A percentile compares a stretch with the other conserved stretches of the same genome.
These are phyloP conservation scores for Pythium phragmiticola DNA, from an alignment of 352 stramenopile species.

Conservation along the genomic window DNA sequence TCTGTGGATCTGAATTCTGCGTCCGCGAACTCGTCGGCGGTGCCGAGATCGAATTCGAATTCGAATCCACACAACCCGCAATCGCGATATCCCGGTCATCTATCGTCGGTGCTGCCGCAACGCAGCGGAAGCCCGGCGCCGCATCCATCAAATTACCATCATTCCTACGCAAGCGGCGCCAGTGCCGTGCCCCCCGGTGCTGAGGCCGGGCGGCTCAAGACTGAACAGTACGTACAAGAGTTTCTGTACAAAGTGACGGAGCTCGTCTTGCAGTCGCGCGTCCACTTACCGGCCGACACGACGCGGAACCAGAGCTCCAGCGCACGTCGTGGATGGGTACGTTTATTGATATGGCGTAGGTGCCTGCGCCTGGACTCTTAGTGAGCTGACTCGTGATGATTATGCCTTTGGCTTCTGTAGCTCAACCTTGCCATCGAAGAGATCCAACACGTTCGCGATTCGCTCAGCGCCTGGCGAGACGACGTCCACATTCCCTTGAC, in stretches of 20 bases:
- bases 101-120: not conserved
- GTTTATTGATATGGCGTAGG: slow-evolving; percentile 13
- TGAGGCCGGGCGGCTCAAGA: slow-evolving; percentile 67
- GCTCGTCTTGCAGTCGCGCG: slow-evolving; percentile 79
- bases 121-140: slow-evolving; percentile 18
- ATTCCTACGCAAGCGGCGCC: slow-evolving; percentile 2
- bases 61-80: slow-evolving; percentile 15
- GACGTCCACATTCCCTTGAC: slow-evolving; percentile 67
- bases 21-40: slow-evolving; percentile 19
- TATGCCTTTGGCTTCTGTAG: slow-evolving; percentile 17
- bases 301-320: slow-evolving; percentile 32
- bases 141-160: slow-evolving; percentile 6
- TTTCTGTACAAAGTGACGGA: slow-evolving; percentile 84
- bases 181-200: slow-evolving; percentile 14
- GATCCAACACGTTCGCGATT: slow-evolving; percentile 57
- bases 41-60: slow-evolving; percentile 14
- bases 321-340: slow-evolving; percentile 58
- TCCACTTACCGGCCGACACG: slow-evolving; percentile 59
- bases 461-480: slow-evolving; percentile 66
- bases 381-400: too few species aligned
- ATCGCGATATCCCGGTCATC: slow-evolving; percentile 13
- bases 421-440: slow-evolving; percentile 89
- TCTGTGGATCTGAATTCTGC: slow-evolving; percentile 27
- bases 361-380: too few species aligned
- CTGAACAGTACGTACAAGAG: slow-evolving; percentile 83